Percentiles rank a stretch among this genome's conserved stretches.
Evolutionary conservation across 371 early-diverging fungal species (phyloP).

Genomic region (Zychaea mexicana): DNA sequence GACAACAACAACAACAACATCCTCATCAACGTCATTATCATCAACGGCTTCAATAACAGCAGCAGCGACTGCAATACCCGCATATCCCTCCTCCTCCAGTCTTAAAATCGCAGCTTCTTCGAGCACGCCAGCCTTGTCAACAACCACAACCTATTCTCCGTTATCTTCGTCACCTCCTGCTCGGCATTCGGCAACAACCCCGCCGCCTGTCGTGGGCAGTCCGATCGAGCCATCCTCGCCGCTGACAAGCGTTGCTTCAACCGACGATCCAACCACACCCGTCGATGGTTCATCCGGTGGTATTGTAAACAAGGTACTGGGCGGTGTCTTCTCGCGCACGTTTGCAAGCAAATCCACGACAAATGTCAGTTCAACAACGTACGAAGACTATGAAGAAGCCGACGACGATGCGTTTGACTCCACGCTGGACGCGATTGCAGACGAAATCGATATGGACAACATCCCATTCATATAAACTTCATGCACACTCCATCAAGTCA

Average conservation of each 20-base stretch:
- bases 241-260: conserved; percentile 8
- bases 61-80: background rate
- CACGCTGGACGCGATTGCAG: conserved; percentile 41
- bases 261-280: conserved; percentile 11
- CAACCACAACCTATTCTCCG: background rate
- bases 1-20: background rate
- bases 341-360: conserved; percentile 23
- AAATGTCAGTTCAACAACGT: background rate
- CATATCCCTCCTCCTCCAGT: background rate
- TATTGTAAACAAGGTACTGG: conserved; percentile 32
- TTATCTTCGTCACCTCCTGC: too few species aligned
- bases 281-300: conserved; percentile 8
- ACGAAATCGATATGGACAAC: conserved; percentile 56
- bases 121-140: conserved; percentile 16
- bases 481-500: too few species aligned
- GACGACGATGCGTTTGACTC: conserved; percentile 47
- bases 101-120: conserved; percentile 10
- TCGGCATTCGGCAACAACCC: background rate
- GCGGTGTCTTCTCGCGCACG: conserved; percentile 39
- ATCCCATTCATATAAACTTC: conserved; percentile 56
- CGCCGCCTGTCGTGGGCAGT: background rate
- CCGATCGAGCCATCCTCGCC: conserved; percentile 8
- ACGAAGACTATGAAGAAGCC: conserved; percentile 31
- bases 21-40: conserved; percentile 3
- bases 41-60: too few species aligned